phyloP scores from a whole-genome alignment of 2,329 filamentous ascomycete species.

The Penicillium italicum region DNA sequence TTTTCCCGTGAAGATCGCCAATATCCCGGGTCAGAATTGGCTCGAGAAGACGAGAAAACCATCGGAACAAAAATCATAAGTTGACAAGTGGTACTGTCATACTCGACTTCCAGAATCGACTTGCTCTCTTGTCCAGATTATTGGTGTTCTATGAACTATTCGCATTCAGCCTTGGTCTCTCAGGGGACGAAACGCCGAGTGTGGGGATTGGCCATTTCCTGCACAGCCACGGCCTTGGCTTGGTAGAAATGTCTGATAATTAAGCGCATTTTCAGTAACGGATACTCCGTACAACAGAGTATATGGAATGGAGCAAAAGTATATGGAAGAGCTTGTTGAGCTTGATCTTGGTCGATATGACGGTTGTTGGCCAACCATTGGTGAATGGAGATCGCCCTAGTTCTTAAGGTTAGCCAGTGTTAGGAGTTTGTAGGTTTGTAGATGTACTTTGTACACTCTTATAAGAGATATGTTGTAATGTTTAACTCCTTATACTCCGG shows the following conservation, averaged over 20 bases:
- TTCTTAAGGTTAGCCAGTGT: background rate
- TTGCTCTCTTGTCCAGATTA: background rate
- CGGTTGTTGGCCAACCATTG: background rate
- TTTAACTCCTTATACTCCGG: too few relatives aligned
- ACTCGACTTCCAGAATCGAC: background rate
- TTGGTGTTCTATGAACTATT: background rate
- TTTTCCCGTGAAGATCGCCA: background rate
- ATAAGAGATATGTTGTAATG: too few relatives aligned
- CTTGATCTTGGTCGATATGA: background rate
- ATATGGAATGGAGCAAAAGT: background rate
- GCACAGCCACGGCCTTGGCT: slow-evolving; percentile 19
- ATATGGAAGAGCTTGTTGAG: background rate
- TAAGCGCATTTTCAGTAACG: background rate
- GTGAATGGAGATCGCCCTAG: background rate
- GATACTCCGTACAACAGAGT: background rate
- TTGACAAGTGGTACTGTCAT: background rate
- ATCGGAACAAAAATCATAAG: background rate
- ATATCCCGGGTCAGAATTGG: background rate
- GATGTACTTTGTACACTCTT: too few relatives aligned
- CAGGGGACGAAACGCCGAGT: slow-evolving; percentile 11
- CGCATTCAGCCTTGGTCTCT: background rate
- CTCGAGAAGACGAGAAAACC: background rate
- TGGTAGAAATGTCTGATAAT: background rate
- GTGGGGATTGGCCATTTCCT: slow-evolving; percentile 8
- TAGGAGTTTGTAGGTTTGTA: too few relatives aligned